These are phyloP conservation scores for Brassica hybrid DNA, from an alignment of 441 rosid species.

Conservation along the genomic window DNA sequence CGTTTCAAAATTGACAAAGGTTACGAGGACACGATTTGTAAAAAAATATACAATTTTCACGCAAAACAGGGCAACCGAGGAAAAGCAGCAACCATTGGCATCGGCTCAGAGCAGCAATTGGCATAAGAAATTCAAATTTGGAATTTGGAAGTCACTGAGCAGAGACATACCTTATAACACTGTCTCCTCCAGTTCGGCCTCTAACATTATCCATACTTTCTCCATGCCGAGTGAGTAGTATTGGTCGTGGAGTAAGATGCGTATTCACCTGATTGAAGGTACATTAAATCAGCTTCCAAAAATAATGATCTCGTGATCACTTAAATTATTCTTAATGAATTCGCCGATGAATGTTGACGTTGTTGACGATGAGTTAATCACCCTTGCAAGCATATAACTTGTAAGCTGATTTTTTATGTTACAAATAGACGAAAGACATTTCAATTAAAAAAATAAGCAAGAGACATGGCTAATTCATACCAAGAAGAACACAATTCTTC, in stretches of 20 bases:
- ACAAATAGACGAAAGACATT: constrained; percentile 15
- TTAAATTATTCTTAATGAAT: constrained; percentile 4
- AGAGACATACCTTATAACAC: constrained; percentile 34
- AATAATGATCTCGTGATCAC: constrained; percentile 4
- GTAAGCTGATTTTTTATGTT: constrained; percentile 19
- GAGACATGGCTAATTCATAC: constrained; percentile 48
- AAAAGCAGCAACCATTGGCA: too few species aligned
- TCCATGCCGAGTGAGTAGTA: constrained; percentile 98
- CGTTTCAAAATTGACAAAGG: constrained; percentile 32
- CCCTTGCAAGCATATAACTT: constrained; percentile 7
- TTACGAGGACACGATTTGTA: constrained; percentile 12
- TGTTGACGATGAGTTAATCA: constrained; percentile 5
- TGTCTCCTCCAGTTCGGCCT: constrained; percentile 98
- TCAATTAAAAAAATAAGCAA: constrained; percentile 23
- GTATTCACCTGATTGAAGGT: constrained; percentile 77
- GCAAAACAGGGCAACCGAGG: not conserved
- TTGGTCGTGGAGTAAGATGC: constrained; percentile 99
- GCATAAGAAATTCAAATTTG: too few species aligned
- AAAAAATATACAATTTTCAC: not conserved
- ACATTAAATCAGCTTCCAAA: constrained; percentile 5
- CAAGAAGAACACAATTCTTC: constrained; percentile 98
- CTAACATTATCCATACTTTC: constrained; percentile 97
- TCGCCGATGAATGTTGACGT: constrained; percentile 17
- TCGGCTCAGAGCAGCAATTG: too few species aligned
- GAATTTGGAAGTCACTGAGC: too few species aligned